Evolutionary conservation across 1,139 yeast species (phyloP), one percentile per base, ranked within the genome.

Genomic region (Geotrichum carabidarum): DNA sequence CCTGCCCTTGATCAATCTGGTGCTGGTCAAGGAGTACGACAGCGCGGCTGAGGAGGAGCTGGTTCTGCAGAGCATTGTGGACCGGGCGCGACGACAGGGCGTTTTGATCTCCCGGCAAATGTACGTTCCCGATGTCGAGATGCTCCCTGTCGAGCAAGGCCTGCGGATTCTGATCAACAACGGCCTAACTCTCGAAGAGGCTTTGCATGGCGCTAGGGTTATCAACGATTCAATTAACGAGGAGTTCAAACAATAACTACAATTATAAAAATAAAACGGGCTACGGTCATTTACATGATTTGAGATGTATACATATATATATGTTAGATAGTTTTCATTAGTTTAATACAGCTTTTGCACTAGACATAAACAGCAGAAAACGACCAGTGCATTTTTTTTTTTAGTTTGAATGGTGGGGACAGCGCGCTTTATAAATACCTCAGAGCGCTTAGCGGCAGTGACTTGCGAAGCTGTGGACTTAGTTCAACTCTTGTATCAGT

Each of bases 71-170:
- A 73, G 72, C 55, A 78, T 88, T 35, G 79, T 85, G 36, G 84
- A 86, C 63, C 67, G 70, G 32, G 74, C 80, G 8, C 65, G 68
- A 8, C 68, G 74, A n/a, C 74, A 77, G 42, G 78, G 80, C 44
- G 78, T 86, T 15, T 76, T 89, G 59, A 75, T 90, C 51, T 76
- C 91, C 12, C 81, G 95, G 66, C 78, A 87, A 14, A 84, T 85
- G 59, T 77, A 81, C 58, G 77, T 89, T 15, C 74, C 84, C 55
- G 83, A 81, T 61, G 95, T 85, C 64, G 97, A 91, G 67, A 72
- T 82, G 56, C 77, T 87, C 59, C 94, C 95, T 3, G 76, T 87
- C 45, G 78, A 80, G 51, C 96, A 63, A 32, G 85, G 86, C 61
- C 75, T 91, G 63, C 78, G 84, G 62, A 67, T 90, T 12, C 76